Evolutionary conservation across 1,139 yeast species (phyloP), one percentile per base, ranked within the genome.

Genomic region (Sugiyamaella novakii): DNA sequence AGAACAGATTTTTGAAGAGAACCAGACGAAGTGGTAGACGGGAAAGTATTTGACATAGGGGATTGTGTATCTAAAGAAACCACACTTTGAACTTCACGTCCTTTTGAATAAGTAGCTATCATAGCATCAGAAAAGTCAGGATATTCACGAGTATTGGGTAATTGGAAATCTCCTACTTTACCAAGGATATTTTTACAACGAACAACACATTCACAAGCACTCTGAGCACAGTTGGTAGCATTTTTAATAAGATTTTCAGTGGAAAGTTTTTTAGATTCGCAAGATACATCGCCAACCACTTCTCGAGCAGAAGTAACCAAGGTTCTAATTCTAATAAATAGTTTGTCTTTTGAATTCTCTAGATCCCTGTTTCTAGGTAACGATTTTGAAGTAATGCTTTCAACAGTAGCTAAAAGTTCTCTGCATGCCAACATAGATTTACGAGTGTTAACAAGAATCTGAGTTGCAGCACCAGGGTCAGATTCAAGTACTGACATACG

Each of bases 111-210:
- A 22, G 53, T 49, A 28, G 62, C 59, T 24, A 79, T 77, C 46
- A 84, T 71, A 1, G 88, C 91, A 46, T 73, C 68, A 1, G 92
- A 78, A 59, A 87, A 87, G 63, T 88, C 89, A 1, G 92, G 87
- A 61, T 87, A 87, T 25, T 81, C 75, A 57, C 94, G 73, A 46
- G 80, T 83, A 1, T 75, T 65, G 29, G 83, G 80, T 48, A 88
- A 70, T 59, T 79, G 80, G 66, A 87, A 86, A 62, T 87, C 94
- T 19, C 94, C 91, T 18, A 84, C 79, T 34, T 79, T 67, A 19
- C 79, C 78, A 35, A 84, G 47, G 56, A 71, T 67, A 68, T 75
- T 67, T 49, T 71, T 67, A 52, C 83, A 78, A 28, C 76, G 72
- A 1, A 70, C 71, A 14, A 77, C 70, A 54, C 73, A 69, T 43